Base-by-base conservation (phyloP, 2,329 filamentous ascomycete genomes). In the Huntiella decipiens region DNA sequence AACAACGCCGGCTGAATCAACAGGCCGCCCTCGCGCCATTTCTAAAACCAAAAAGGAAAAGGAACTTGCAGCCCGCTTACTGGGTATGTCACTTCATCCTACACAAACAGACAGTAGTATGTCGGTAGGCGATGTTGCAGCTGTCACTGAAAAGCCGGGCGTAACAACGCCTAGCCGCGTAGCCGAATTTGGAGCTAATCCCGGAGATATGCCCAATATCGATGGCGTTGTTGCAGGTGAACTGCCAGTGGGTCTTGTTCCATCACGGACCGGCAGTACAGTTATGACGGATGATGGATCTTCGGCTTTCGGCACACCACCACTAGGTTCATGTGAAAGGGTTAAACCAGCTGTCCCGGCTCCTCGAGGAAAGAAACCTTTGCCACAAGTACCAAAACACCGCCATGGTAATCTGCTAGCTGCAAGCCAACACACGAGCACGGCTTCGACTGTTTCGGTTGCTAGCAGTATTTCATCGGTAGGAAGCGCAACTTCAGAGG, bases 61-160 rank as follows among this genome's bases (percentile, higher is more conserved):
- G 38, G 61, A 67, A 48, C 67, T 77, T 42, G 69, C 73, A 4
- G 66, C 63, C 32, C 78, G 75, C 52, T 60, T 79, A 22, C 60
- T 86, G 3, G 82, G 81, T 7, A 85, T 87, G 60, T 81, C 76
- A 50, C 66, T 88, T 3, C 73, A 75, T 1, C 67, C 73, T 1
- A 63, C 64, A 2, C 74, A 82, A 44, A 72, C 71, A n/a, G 73
- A 73, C 41, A 92, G 84, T 57, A 77, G 70, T 55, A 65, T 84
- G 52, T 87, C 82, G 56, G 79, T 91, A 40, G 67, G 75, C 32
- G 81, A 91, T 54, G 75, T 93, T 37, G 84, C 85, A 5, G 74
- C 75, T 8, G 80, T 86, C 38, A 83, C 71, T 58, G 84, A 88
- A 61, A 86, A 82, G 58, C 84, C 84, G 0, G 84, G 82, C 1